Evolutionary conservation across 805 yeast genomes (phyloP).

Genomic region (Debaryomyces maramus): DNA sequence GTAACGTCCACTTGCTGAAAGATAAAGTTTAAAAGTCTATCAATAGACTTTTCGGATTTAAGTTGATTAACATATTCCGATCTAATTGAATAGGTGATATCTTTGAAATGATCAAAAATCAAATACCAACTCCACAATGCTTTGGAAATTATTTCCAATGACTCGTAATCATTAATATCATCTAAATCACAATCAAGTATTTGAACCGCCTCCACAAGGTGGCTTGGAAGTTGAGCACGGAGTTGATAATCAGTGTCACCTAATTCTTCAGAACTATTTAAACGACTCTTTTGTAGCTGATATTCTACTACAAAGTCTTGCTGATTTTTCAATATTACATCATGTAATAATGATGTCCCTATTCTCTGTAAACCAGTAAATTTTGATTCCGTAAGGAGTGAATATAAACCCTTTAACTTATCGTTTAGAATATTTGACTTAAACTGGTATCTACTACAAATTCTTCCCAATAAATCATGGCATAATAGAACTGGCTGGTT

Average conservation of each 20-base stretch:
- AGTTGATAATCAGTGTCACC: constrained; percentile 19
- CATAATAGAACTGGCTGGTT: constrained; percentile 29
- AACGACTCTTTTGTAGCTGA: constrained; percentile 49
- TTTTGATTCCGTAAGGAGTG: constrained; percentile 21
- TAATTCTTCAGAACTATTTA: constrained; percentile 14
- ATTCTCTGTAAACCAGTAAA: constrained; percentile 42
- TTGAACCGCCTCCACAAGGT: constrained; percentile 36
- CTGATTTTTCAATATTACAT: constrained; percentile 47
- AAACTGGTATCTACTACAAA: constrained; percentile 22
- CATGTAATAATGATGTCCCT: constrained; percentile 38
- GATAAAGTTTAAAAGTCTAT: constrained; percentile 51
- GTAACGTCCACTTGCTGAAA: constrained; percentile 52
- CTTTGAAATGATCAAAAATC: constrained; percentile 59
- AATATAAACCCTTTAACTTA: constrained; percentile 36
- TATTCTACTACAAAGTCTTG: constrained; percentile 62
- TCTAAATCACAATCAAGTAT: constrained; percentile 28
- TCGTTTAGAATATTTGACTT: constrained; percentile 19
- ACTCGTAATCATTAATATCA: constrained; percentile 20
- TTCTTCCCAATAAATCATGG: constrained; percentile 35
- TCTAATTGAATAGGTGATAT: constrained; percentile 64
- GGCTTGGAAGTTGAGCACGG: constrained; percentile 40
- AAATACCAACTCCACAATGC: constrained; percentile 72
- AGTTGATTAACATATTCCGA: constrained; percentile 60
- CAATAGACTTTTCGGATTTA: constrained; percentile 44
- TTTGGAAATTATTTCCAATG: constrained; percentile 23